Base-by-base conservation (phyloP, 108 stramenopile genomes). In the Nitzschia sp. region DNA sequence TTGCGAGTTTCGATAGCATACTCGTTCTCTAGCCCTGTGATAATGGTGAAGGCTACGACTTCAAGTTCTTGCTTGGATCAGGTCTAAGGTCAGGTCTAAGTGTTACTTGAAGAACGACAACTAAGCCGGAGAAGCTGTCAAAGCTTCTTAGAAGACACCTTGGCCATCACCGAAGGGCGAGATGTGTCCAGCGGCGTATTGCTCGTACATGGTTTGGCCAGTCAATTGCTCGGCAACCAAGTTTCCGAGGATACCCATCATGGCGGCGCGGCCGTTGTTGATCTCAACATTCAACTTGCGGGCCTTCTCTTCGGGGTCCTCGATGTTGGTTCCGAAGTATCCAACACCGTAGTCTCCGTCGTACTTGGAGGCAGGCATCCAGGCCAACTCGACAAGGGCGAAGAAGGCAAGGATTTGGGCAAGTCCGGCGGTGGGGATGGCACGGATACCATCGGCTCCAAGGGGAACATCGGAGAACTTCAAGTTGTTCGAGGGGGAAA, bases 251-350 rank as follows among this genome's bases (percentile, higher is more conserved):
- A 95, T 95, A 53, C 91, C 94, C 86, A 95, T 87, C 75, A 76
- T 73, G 26, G 93, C 93, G 27, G 90, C 90, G 59, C 93, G 88
- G 53, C 93, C 93, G 56, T 94, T 85, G 85, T 95, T 95, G 48
- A 95, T 71, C 75, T 95, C 94, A 76, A 91, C 89, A 58, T 85
- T 84, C 27, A 84, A 79, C 91, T 95, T 92, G 46, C 45, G 52
- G 33, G 65, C 70, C 86, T 90, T 83, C 68, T 58, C 78, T 46
- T 61, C 63, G 47, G 81, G 59, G 33, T 71, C 71, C 58, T 80
- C 83, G 81, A 83, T 85, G 22, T 81, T 81, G 67, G 82, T 82
- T 2, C 81, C 55, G 30, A 47, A 78, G 26, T 52, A 74, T 60
- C 83, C 83, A 57, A 80, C 82, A 63, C 86, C 80, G 83, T 80